Evolutionary conservation across 176 grass and related monocot genomes (phyloP), one percentile per base, ranked within the genome.

Genomic region (Hyparrhenia diplandra): DNA sequence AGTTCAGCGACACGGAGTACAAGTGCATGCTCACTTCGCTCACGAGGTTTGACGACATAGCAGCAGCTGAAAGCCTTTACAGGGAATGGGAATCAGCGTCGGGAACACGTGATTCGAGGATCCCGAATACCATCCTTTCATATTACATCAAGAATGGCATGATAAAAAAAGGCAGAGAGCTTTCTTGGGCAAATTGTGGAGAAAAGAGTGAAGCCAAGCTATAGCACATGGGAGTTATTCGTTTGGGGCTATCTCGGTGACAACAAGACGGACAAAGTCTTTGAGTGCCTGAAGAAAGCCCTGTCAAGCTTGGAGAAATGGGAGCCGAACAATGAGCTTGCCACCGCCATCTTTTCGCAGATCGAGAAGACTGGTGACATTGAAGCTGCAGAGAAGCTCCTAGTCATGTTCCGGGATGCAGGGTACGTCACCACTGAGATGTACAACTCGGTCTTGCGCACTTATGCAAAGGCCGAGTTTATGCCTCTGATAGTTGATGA

Each of bases 11-110:
- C 69, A 42, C 62, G 0, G 94, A 97, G 70, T 92, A 94, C 67
- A 97, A 87, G 77, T 92, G 85, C 90, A 97, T 94, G 79, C 83
- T 97, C 7, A 86, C 83, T 66, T 94, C 92, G 2, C 88, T 97
- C 9, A 92, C 85, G 7, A 90, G 93, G 67, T 83, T 90, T 23
- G 80, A 78, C 14, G 87, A 90, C 76, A 92, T 94, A 30, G 17
- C 71, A 24, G 89, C 76, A 74, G 92, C 92, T 5, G 69, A 84
- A 64, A 55, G n/a, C 2, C 4, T 94, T 46, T 94, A 92, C 69
- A 9, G 2, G 0, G 92, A 94, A 80, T 92, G 92, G 94, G 88
- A 90, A 55, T 65, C 18, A 0, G 65, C 72, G 24, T 97, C 90
- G 1, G 85, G 83, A 17, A 94, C 94, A 2, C 74, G 45, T 0